Evolutionary conservation across 108 stramenopile species (phyloP).

Genomic region (Nitzschia palea): DNA sequence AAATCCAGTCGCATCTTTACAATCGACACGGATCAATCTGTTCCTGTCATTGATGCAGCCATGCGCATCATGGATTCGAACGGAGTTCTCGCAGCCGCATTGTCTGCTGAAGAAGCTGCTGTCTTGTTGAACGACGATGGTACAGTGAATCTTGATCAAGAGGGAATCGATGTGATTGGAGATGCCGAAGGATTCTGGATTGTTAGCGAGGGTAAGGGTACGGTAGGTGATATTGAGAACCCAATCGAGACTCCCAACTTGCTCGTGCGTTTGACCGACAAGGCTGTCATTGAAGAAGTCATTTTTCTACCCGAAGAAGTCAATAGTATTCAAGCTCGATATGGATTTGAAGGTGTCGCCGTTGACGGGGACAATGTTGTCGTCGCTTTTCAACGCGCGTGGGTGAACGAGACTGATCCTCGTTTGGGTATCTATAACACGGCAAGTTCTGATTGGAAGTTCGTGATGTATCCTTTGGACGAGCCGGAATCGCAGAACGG

Average conservation of each 20-base stretch:
- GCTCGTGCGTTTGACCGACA: slow-evolving; percentile 37
- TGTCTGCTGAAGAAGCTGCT: slow-evolving; percentile 12
- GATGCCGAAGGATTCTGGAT: slow-evolving; percentile 53
- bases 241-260: slow-evolving; percentile 50
- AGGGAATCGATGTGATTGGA: slow-evolving; percentile 57
- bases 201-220: slow-evolving; percentile 68
- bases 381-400: slow-evolving; percentile 58
- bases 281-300: slow-evolving; percentile 46
- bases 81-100: slow-evolving; percentile 25
- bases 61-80: slow-evolving; percentile 42
- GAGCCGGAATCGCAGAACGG: slow-evolving; percentile 50
- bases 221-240: slow-evolving; percentile 38
- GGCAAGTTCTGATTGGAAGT: slow-evolving; percentile 37
- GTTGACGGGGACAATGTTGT: slow-evolving; percentile 44
- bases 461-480: slow-evolving; percentile 63
- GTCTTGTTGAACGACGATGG: slow-evolving; percentile 52
- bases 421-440: slow-evolving; percentile 55
- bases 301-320: slow-evolving; percentile 52
- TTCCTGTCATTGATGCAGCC: slow-evolving; percentile 28
- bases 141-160: slow-evolving; percentile 73
- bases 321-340: slow-evolving; percentile 37
- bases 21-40: slow-evolving; percentile 41
- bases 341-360: slow-evolving; percentile 77
- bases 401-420: slow-evolving; percentile 47
- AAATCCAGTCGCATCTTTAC: slow-evolving; percentile 52